Evolutionary conservation across 1,284 basidiomycete species (phyloP).

Genomic region (Malassezia caprae): DNA sequence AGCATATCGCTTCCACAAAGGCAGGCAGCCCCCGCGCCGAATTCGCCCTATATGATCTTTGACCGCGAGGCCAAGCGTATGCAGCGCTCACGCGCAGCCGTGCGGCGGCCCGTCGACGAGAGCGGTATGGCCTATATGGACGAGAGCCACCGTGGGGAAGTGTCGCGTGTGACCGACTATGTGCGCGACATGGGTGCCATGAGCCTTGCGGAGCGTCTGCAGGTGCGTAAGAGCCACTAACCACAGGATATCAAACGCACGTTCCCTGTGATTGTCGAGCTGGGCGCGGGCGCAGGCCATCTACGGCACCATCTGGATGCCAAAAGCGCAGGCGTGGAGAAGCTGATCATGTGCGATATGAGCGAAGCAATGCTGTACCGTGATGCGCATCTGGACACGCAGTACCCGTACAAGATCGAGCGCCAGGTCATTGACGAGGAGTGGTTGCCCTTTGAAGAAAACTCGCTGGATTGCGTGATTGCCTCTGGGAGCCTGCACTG

Average conservation of each 20-base stretch:
- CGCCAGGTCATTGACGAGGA: slow-evolving; percentile 42
- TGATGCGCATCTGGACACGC: slow-evolving; percentile 27
- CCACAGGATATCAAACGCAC: slow-evolving; percentile 77
- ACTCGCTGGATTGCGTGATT: slow-evolving; percentile 81
- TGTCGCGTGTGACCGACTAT: slow-evolving; percentile 77
- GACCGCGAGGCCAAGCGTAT: slow-evolving; percentile 71
- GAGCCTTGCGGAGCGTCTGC: slow-evolving; percentile 74
- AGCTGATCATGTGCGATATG: slow-evolving; percentile 76
- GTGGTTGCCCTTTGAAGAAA: slow-evolving; percentile 54
- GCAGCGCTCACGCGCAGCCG: slow-evolving; percentile 69
- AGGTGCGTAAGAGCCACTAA: slow-evolving; percentile 52
- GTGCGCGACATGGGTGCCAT: slow-evolving; percentile 81
- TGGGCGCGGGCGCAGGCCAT: slow-evolving; percentile 89
- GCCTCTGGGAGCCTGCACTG: slow-evolving; percentile 87
- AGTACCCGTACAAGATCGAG: slow-evolving; percentile 34
- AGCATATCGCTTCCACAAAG: neutral
- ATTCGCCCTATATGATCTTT: slow-evolving; percentile 56
- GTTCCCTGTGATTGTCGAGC: slow-evolving; percentile 70
- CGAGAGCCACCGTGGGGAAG: slow-evolving; percentile 33
- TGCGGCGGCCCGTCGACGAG: slow-evolving; percentile 53
- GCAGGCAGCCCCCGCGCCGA: slow-evolving; percentile 16
- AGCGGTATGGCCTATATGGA: slow-evolving; percentile 15
- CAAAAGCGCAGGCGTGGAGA: slow-evolving; percentile 56
- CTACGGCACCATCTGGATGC: slow-evolving; percentile 72
- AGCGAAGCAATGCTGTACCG: slow-evolving; percentile 51